These are phyloP conservation scores for Acer yangbiense DNA, from an alignment of 345 rosid genomes.

Conservation along the genomic window DNA sequence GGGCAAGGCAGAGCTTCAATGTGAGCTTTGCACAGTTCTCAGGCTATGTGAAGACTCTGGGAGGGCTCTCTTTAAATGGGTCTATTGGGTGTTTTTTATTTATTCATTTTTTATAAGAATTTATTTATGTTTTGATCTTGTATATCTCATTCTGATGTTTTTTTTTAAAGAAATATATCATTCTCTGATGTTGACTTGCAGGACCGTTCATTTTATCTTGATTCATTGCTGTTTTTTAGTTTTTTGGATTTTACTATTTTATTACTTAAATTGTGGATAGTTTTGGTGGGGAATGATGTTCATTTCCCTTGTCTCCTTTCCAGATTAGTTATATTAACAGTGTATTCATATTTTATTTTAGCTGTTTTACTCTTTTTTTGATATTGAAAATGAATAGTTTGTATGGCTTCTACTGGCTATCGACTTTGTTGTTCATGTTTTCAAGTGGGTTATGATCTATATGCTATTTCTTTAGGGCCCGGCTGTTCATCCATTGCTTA, in stretches of 20 bases:
- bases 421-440: background rate
- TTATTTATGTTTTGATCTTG: no score
- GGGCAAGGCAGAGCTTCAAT: constrained; percentile 63
- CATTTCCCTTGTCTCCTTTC: no score
- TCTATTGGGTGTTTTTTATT: constrained; percentile 15
- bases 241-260: background rate
- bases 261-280: background rate
- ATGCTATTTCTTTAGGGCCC: constrained; percentile 57
- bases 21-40: constrained; percentile 71
- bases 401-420: background rate
- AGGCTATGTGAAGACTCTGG: constrained; percentile 63
- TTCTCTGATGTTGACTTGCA: constrained; percentile 66
- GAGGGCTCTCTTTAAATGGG: constrained; percentile 85
- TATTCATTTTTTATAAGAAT: no score
- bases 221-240: constrained; percentile 1
- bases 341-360: background rate
- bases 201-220: background rate
- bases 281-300: no score
- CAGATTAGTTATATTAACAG: background rate
- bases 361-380: no score
- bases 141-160: background rate
- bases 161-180: background rate
- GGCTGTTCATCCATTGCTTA: constrained; percentile 92
- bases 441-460: constrained; percentile 10
- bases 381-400: background rate